A percentile compares a stretch with the other conserved stretches of the same genome.
These are phyloP conservation scores for Penicillium bialowiezense DNA, from an alignment of 495 filamentous ascomycete species.

Conservation along the genomic window DNA sequence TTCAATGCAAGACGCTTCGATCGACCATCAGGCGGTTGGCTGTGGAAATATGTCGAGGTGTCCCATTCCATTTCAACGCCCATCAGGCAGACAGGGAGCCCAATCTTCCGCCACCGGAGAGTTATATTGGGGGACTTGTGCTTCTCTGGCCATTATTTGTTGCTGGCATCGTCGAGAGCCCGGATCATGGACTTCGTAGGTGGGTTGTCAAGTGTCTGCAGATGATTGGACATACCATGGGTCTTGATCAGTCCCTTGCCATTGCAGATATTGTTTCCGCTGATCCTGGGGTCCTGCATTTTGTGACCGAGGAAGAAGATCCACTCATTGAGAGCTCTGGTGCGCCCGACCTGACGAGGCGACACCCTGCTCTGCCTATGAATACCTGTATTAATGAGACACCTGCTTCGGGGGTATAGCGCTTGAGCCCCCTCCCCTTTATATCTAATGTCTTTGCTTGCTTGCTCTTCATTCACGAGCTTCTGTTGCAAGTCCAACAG, in stretches of 20 bases:
- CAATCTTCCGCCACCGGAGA: constrained; percentile 18
- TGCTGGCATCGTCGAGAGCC: constrained; percentile 36
- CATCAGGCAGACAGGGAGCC: constrained; percentile 5
- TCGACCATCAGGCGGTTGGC: constrained; percentile 35
- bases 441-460: background rate
- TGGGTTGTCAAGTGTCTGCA: constrained; percentile 44
- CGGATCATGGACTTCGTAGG: constrained; percentile 29
- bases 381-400: background rate
- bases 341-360: background rate
- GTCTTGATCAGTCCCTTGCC: constrained; percentile 47
- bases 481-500: no score
- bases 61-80: constrained; percentile 39
- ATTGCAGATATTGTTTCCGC: constrained; percentile 35
- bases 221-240: constrained; percentile 44
- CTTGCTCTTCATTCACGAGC: background rate
- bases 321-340: background rate
- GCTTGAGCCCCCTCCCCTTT: background rate
- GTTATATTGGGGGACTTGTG: constrained; percentile 41
- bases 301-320: constrained; percentile 13
- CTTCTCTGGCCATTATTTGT: constrained; percentile 49
- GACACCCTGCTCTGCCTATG: background rate
- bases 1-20: constrained; percentile 32
- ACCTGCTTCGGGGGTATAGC: background rate
- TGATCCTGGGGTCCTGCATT: constrained; percentile 28
- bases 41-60: constrained; percentile 45